Evolutionary conservation across 2,329 filamentous ascomycete species (phyloP), one percentile per base, ranked within the genome.

Genomic region (Monosporascus sp.): DNA sequence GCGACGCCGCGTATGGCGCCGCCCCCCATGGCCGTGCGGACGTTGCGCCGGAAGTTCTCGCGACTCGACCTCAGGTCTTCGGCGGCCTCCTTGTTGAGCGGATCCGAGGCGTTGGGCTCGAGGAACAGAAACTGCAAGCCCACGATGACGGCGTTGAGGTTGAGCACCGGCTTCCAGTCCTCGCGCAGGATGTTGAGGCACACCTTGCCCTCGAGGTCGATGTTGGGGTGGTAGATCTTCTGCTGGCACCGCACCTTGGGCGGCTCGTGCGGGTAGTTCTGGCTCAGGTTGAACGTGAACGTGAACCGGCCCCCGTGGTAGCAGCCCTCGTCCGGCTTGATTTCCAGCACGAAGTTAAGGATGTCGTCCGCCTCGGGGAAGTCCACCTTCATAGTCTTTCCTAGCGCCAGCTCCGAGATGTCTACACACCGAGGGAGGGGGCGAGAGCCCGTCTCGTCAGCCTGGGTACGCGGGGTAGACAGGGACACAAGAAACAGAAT

Each of bases 181-280:
- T 99, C 94, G 57, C 94, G 80, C 66, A 99, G 73, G 65, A 99
- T 99, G 71, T 99, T 99, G 66, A 99, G 75, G 76, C 94, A 99
- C 58, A 99, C 92, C 69, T 99, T 99, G 63, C 94, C 94, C 70
- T 97, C 90, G 41, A 96, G 81, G 67, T 99, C 94, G 69, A 99
- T 99, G 72, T 99, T 99, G 6, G 94, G 94, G 70, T 99, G 94
- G 75, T 99, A 99, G 65, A 99, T 97, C 79, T 96, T 97, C 74
- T 99, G 90, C 62, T 86, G 88, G 75, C 94, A 97, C 67, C 89
- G 94, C 63, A 99, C 94, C 75, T 97, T 97, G 20, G 94, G 94
- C 58, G 94, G 92, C 70, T 97, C 92, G 75, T 97, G 94, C 0
- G 94, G 94, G 74, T 96, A 99, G 75, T 89, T 94, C 68, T 93